These are phyloP conservation scores for Mortierella sp. DNA, from an alignment of 371 early-diverging fungal genomes.

Conservation along the genomic window DNA sequence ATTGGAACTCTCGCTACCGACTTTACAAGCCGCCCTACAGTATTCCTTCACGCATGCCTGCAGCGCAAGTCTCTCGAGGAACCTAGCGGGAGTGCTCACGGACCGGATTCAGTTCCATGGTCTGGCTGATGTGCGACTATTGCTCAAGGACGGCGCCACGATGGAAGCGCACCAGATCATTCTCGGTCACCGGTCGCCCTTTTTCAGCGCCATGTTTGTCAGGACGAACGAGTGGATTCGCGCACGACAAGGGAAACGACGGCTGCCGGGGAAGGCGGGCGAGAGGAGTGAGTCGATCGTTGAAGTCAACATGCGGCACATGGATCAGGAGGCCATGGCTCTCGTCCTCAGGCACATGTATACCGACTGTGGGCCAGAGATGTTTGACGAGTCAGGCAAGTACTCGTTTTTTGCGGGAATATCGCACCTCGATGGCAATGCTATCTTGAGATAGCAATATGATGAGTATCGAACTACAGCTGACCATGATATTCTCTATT, in stretches of 20 bases:
- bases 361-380: conserved; percentile 57
- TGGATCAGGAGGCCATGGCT: conserved; percentile 60
- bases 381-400: conserved; percentile 60
- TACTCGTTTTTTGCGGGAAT: not conserved
- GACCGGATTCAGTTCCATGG: conserved; percentile 6
- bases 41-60: conserved; percentile 49
- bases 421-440: not conserved
- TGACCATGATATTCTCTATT: not conserved
- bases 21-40: conserved; percentile 50
- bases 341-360: conserved; percentile 70
- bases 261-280: not conserved
- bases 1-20: conserved; percentile 35
- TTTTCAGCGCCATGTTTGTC: conserved; percentile 72
- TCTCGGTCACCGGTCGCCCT: conserved; percentile 73
- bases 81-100: conserved; percentile 25
- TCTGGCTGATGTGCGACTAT: conserved; percentile 59
- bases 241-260: conserved; percentile 39
- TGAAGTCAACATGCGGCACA: conserved; percentile 65
- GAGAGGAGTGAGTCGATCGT: conserved; percentile 14
- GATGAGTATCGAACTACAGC: not conserved
- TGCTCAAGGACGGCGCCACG: conserved; percentile 53
- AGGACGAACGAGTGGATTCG: conserved; percentile 68
- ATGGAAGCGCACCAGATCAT: conserved; percentile 69
- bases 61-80: conserved; percentile 31
- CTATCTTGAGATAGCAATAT: not conserved